phyloP scores from a whole-genome alignment of 1,284 basidiomycete genomes.

The Ceraceosorus bombacis region DNA sequence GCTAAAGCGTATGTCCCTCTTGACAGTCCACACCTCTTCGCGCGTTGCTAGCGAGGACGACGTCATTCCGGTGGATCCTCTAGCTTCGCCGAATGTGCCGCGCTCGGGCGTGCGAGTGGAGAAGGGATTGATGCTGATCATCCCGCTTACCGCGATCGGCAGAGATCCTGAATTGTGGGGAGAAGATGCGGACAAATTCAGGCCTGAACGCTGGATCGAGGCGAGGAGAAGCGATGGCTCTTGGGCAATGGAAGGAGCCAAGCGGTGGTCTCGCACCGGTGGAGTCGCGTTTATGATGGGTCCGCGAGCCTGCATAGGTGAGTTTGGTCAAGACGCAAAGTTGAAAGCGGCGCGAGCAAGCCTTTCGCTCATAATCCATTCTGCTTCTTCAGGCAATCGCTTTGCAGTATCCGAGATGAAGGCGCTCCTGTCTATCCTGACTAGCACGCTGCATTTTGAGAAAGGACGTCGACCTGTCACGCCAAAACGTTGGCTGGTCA shows the following conservation, averaged over 20 bases:
- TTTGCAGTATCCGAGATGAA: constrained; percentile 6
- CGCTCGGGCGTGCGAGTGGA: constrained; percentile 2
- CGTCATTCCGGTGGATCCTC: constrained; percentile 24
- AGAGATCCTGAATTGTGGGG: constrained; percentile 25
- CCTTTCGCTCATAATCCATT: not conserved
- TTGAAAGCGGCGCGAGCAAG: not conserved
- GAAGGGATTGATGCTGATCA: constrained; percentile 14
- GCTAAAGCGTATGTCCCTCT: not conserved
- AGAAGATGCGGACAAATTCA: constrained; percentile 23
- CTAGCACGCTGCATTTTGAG: constrained; percentile 2
- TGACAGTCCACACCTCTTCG: constrained; percentile 28
- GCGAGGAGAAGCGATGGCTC: not conserved
- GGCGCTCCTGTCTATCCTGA: constrained; percentile 2
- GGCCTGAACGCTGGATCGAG: constrained; percentile 38
- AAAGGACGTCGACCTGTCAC: not conserved
- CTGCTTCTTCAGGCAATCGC: not conserved
- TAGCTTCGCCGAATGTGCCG: constrained; percentile 4
- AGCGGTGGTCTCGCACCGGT: constrained; percentile 19
- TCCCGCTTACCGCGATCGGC: constrained; percentile 27
- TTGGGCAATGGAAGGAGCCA: constrained; percentile 8
- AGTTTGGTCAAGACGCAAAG: not conserved
- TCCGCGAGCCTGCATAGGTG: constrained; percentile 36
- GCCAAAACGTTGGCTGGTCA: constrained; percentile 4
- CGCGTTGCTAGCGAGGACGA: constrained; percentile 19
- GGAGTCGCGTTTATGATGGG: constrained; percentile 37